Evolutionary conservation across 108 stramenopile species (phyloP).

Genomic region (Cyclotella choctawhatcheeana): DNA sequence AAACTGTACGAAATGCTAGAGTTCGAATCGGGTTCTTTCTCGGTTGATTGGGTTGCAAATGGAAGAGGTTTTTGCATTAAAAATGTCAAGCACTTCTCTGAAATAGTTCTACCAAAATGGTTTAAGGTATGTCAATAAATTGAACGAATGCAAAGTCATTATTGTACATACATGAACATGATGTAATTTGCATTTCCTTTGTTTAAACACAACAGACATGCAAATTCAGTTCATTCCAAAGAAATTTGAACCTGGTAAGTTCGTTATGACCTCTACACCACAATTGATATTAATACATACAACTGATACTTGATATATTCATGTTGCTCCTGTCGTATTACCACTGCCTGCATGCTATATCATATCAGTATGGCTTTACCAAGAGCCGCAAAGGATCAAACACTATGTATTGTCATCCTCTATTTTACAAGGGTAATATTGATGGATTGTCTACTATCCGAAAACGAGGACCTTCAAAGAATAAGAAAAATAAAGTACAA

Average conservation of each 20-base stretch:
- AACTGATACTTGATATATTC: no score
- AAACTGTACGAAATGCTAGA: constrained; percentile 86
- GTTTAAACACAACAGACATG: no score
- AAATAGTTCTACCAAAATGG: constrained; percentile 79
- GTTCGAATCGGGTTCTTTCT: constrained; percentile 37
- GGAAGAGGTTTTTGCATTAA: constrained; percentile 83
- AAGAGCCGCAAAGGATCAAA: constrained; percentile 83
- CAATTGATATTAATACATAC: no score
- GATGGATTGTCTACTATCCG: constrained; percentile 64
- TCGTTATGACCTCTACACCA: no score
- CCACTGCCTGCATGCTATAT: no score
- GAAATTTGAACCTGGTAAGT: constrained; percentile 92
- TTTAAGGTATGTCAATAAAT: constrained; percentile 61
- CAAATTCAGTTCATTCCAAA: constrained; percentile 91
- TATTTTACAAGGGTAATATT: constrained; percentile 62
- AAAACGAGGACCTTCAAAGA: constrained; percentile 36
- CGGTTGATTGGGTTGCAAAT: constrained; percentile 73
- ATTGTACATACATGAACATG: background rate
- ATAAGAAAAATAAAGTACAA: background rate
- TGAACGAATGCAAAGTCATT: no score
- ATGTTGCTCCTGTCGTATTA: no score
- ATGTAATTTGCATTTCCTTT: constrained; percentile 4
- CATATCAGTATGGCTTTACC: constrained; percentile 85
- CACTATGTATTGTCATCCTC: constrained; percentile 75
- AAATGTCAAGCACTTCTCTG: constrained; percentile 73